Conservation (phyloP, 257 asterid genomes). For the Lantana camara region DNA sequence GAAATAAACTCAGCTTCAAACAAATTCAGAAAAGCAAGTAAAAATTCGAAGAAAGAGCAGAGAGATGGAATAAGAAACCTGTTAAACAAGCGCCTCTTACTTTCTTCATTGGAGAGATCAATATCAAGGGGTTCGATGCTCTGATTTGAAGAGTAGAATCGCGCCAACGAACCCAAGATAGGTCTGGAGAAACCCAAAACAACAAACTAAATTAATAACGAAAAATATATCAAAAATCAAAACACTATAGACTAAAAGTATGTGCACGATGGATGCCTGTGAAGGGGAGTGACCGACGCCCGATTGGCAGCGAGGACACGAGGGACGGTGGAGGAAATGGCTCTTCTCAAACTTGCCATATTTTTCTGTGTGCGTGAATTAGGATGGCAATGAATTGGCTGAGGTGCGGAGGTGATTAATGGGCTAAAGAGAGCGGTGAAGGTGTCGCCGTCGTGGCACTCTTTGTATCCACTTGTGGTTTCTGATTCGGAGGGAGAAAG, state of each 20-base stretch:
- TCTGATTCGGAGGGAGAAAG: constrained; percentile 15
- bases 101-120: constrained; percentile 73
- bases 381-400: not conserved
- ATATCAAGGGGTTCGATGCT: constrained; percentile 36
- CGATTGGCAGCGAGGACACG: constrained; percentile 51
- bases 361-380: constrained; percentile 27
- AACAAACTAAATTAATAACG: not conserved
- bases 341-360: constrained; percentile 68
- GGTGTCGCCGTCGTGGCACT: constrained; percentile 22
- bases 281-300: constrained; percentile 29
- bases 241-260: not conserved
- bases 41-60: not conserved
- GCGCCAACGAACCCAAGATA: constrained; percentile 43
- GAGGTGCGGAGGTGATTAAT: not conserved
- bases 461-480: constrained; percentile 9
- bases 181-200: constrained; percentile 50
- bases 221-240: not conserved
- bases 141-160: constrained; percentile 48
- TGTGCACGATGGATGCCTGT: constrained; percentile 35
- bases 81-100: constrained; percentile 74
- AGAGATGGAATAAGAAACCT: constrained; percentile 41
- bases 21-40: not conserved
- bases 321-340: constrained; percentile 47
- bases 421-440: not conserved
- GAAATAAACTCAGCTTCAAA: constrained; percentile 8